Evolutionary conservation across 805 yeast species (phyloP).

Genomic region (Candida silvatica): DNA sequence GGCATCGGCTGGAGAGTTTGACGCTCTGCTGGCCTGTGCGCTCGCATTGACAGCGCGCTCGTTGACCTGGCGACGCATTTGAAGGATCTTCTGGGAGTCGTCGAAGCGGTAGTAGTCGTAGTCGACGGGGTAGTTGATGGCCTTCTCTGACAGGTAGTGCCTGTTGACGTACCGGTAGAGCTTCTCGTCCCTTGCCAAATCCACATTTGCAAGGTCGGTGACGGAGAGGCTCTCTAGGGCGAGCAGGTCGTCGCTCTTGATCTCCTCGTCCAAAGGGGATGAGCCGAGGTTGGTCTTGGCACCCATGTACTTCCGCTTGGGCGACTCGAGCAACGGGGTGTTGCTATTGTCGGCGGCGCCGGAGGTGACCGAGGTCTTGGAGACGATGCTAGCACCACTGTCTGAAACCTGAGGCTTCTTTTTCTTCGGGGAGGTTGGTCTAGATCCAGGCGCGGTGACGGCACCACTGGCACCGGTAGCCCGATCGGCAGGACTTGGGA

Average conservation of each 20-base stretch:
- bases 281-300: background rate
- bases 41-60: background rate
- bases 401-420: background rate
- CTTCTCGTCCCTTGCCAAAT: slow-evolving; percentile 26
- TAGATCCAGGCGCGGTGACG: background rate
- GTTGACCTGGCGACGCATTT: slow-evolving; percentile 1
- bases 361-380: background rate
- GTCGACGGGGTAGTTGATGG: slow-evolving; percentile 33
- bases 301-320: slow-evolving; percentile 2
- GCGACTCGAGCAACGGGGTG: slow-evolving; percentile 3
- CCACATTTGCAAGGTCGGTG: slow-evolving; percentile 10
- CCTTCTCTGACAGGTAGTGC: slow-evolving; percentile 27
- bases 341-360: background rate
- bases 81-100: slow-evolving; percentile 10
- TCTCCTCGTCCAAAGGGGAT: background rate
- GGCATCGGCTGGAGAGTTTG: too few species aligned
- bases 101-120: slow-evolving; percentile 15
- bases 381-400: background rate
- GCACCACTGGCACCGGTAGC: slow-evolving; percentile 1
- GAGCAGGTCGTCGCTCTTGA: background rate
- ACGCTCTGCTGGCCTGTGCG: too few species aligned
- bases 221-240: too few species aligned
- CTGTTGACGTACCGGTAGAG: slow-evolving; percentile 25
- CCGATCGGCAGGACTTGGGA: slow-evolving; percentile 24
- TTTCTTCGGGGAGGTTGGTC: background rate